A percentile compares a stretch with the other conserved stretches of the same genome.
Conservation (phyloP, 805 yeast species). For the Yamadazyma takamatsuzukensis region DNA sequence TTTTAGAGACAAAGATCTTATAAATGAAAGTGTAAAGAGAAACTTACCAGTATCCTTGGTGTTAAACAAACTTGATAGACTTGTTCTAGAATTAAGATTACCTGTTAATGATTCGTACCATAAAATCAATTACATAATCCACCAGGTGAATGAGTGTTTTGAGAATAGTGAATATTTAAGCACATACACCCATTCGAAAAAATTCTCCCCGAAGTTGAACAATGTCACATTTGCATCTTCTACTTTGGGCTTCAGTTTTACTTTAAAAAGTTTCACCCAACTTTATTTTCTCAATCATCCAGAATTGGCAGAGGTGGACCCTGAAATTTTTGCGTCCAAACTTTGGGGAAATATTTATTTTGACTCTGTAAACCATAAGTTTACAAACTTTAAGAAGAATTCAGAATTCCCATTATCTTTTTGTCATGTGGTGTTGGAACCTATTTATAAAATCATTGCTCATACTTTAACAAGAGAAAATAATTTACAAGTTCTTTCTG, state of each 20-base stretch:
- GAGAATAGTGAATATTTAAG: slow-evolving; percentile 24
- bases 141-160: slow-evolving; percentile 59
- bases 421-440: slow-evolving; percentile 64
- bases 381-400: slow-evolving; percentile 31
- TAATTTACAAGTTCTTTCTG: slow-evolving; percentile 31
- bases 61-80: slow-evolving; percentile 79
- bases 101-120: slow-evolving; percentile 72
- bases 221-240: slow-evolving; percentile 78
- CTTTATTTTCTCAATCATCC: slow-evolving; percentile 31
- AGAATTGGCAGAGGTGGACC: slow-evolving; percentile 10
- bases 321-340: slow-evolving; percentile 43
- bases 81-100: slow-evolving; percentile 73
- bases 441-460: slow-evolving; percentile 73
- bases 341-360: slow-evolving; percentile 80
- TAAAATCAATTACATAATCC: slow-evolving; percentile 59
- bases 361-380: slow-evolving; percentile 39
- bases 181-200: slow-evolving; percentile 26
- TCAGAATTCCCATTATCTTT: slow-evolving; percentile 44
- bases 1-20: slow-evolving; percentile 44
- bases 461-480: slow-evolving; percentile 54
- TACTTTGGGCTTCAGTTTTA: slow-evolving; percentile 59
- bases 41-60: slow-evolving; percentile 56
- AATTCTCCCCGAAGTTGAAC: slow-evolving; percentile 4
- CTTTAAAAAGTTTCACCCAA: slow-evolving; percentile 59
- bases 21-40: slow-evolving; percentile 50